phyloP scores from a whole-genome alignment of 1,284 basidiomycete genomes.

The Puccinia novopanici region DNA sequence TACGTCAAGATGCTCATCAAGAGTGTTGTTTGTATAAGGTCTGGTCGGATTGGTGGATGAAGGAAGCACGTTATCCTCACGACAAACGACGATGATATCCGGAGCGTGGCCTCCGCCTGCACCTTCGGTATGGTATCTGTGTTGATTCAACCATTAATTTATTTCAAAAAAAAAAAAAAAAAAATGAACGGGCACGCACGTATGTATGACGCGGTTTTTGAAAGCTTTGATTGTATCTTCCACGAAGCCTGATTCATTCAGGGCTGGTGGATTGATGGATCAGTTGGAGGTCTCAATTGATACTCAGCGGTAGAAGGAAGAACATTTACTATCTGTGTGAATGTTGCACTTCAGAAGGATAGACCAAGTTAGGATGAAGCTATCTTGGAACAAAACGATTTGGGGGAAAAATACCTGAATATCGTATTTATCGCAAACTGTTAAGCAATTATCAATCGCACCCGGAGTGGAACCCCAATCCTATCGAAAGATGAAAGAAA shows the following conservation, averaged over 20 bases:
- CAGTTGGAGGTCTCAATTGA: neutral
- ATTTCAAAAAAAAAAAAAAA: neutral
- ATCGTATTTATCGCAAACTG: slow-evolving; percentile 86
- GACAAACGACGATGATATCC: slow-evolving; percentile 95
- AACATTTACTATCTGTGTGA: slow-evolving; percentile 82
- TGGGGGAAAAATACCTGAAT: slow-evolving; percentile 69
- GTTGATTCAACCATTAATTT: slow-evolving; percentile 13
- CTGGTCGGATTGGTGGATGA: slow-evolving; percentile 96
- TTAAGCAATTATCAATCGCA: slow-evolving; percentile 75
- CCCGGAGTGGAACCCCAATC: slow-evolving; percentile 96
- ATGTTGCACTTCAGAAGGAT: slow-evolving; percentile 73
- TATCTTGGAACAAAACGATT: neutral
- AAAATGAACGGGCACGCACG: slow-evolving; percentile 58
- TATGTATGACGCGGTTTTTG: slow-evolving; percentile 88
- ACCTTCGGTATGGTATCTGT: slow-evolving; percentile 84
- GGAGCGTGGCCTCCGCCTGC: slow-evolving; percentile 97
- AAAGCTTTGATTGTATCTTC: slow-evolving; percentile 85
- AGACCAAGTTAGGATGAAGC: neutral
- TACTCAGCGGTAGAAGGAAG: slow-evolving; percentile 82
- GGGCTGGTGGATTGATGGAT: slow-evolving; percentile 31
- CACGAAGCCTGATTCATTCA: slow-evolving; percentile 56
- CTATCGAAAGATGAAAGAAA: slow-evolving; percentile 52
- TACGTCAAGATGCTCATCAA: slow-evolving; percentile 96
- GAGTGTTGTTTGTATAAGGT: slow-evolving; percentile 85
- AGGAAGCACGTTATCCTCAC: slow-evolving; percentile 85